phyloP scores from a whole-genome alignment of 441 rosid species.

The Gossypium trilobum region DNA sequence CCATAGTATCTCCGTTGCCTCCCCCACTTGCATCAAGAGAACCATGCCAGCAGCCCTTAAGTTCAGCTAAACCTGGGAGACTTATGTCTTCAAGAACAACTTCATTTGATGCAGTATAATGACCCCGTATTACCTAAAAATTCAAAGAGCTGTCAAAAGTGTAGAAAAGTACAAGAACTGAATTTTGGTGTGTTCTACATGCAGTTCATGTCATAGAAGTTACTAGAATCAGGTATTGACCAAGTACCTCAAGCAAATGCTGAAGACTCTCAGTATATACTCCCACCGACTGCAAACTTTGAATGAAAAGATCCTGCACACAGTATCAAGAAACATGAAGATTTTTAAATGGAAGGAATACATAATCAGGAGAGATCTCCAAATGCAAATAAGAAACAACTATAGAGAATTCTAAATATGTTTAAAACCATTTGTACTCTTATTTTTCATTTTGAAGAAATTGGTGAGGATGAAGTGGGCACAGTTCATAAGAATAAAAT shows the following conservation, averaged over 20 bases:
- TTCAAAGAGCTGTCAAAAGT: conserved; percentile 17
- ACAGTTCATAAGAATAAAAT: neutral
- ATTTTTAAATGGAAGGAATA: conserved; percentile 5
- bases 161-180: conserved; percentile 1
- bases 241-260: conserved; percentile 76
- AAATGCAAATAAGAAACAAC: neutral
- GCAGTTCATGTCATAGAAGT: neutral
- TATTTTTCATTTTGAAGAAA: neutral
- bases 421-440: neutral
- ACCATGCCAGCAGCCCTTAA: conserved; percentile 87
- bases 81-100: conserved; percentile 66
- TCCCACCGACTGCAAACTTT: conserved; percentile 75
- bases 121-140: conserved; percentile 62
- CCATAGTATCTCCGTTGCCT: conserved; percentile 99
- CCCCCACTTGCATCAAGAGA: conserved; percentile 99
- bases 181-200: neutral
- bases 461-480: neutral
- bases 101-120: conserved; percentile 59
- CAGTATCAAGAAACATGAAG: conserved; percentile 12
- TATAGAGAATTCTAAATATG: neutral
- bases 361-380: neutral
- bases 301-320: conserved; percentile 87
- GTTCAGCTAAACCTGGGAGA: conserved; percentile 94
- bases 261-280: conserved; percentile 69
- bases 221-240: conserved; percentile 8